Evolutionary conservation across 768 basidiomycete genomes (phyloP), one percentile per base, ranked within the genome.

Genomic region (Hemileccinum impolitum): DNA sequence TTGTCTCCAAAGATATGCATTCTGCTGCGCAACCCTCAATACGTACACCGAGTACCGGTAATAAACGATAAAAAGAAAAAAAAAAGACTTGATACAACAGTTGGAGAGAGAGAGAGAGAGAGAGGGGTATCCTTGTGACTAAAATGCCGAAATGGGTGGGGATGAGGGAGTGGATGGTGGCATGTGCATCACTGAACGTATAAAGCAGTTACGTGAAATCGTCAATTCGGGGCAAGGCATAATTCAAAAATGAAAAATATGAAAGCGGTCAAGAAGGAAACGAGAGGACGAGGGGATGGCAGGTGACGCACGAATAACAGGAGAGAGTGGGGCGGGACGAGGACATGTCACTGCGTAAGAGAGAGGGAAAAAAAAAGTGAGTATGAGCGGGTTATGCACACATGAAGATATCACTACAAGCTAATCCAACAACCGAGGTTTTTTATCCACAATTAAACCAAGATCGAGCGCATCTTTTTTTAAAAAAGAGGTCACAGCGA

Each of bases 41-140:
- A 68, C 54, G 41, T 59, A 61, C 28, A 68, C 50, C 60, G 55
- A 8, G 28, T 30, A 36, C 35, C 35, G 17, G 7, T 38, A 60
- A 60, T 56, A 56, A 65, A 19, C 18, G 52, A 53, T 51, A 60
- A 59, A 52, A 37, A 37, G 3, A 19, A 19, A 18, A 10, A 13
- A 13, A 6, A 21, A 38, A 21, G 48, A 57, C 61, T 56, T 50
- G 68, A 66, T 49, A 58, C 64, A 68, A 66, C 66, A 6, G 23
- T 3, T 23, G 23, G 23, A 23, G n/a, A n/a, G n/a, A n/a, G n/a
- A n/a, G n/a, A n/a, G n/a, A n/a, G n/a, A n/a, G n/a, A n/a, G n/a
- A n/a, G n/a, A 17, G 59, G 64, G 66, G 64, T 66, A 66, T 66
- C 63, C 64, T 59, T 64, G 61, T 68, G 64, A 64, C 59, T 9